phyloP scores from a whole-genome alignment of 768 basidiomycete genomes.

The Lentinula sp. region DNA sequence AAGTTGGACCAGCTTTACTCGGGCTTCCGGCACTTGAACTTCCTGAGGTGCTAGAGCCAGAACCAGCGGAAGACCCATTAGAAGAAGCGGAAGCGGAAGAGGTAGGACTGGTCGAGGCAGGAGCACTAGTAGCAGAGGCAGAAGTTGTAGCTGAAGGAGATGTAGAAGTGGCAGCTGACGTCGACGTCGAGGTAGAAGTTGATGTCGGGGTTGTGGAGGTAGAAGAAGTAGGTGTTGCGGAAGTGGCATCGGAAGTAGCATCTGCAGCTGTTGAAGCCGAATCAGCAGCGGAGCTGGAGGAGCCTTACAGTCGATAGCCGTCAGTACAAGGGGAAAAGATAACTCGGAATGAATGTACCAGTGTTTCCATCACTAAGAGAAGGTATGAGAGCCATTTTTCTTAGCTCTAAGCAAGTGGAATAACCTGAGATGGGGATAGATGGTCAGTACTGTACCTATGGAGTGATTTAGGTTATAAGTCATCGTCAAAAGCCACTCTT shows the following conservation, averaged over 20 bases:
- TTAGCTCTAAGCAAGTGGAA: background rate
- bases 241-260: background rate
- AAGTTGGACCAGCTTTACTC: background rate
- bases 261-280: background rate
- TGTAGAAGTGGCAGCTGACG: background rate
- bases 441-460: background rate
- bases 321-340: background rate
- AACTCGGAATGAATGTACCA: background rate
- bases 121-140: background rate
- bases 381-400: background rate
- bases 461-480: background rate
- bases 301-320: background rate
- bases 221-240: background rate
- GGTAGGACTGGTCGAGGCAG: background rate
- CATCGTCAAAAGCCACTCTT: background rate
- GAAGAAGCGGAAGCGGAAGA: conserved; percentile 7
- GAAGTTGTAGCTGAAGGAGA: background rate
- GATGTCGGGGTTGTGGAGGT: background rate
- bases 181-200: background rate
- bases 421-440: background rate
- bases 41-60: background rate
- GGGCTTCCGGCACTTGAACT: background rate
- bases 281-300: background rate
- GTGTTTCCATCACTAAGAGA: background rate
- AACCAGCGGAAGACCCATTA: background rate